These are phyloP conservation scores for Amylostereum chailletii DNA, from an alignment of 1,284 basidiomycete species.

Conservation along the genomic window DNA sequence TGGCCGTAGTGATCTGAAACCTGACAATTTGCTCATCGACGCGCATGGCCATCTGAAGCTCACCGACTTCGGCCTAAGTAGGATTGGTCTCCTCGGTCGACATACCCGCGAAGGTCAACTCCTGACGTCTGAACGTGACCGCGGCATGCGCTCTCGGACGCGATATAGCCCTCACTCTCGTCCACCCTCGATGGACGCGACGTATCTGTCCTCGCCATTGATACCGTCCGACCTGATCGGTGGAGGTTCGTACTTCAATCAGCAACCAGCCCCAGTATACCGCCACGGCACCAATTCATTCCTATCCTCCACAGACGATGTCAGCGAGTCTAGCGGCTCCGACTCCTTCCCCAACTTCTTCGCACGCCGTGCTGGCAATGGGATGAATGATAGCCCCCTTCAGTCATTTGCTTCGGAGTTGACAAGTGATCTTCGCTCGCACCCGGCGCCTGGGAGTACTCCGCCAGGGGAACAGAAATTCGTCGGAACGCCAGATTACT, in stretches of 20 bases:
- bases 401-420: constrained; percentile 77
- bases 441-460: constrained; percentile 50
- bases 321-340: constrained; percentile 80
- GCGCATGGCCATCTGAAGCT: constrained; percentile 93
- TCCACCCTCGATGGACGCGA: constrained; percentile 78
- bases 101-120: constrained; percentile 78
- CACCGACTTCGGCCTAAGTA: constrained; percentile 95
- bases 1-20: constrained; percentile 82
- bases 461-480: constrained; percentile 85
- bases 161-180: constrained; percentile 63
- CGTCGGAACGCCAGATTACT: constrained; percentile 95
- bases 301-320: constrained; percentile 65
- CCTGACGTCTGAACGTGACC: constrained; percentile 26
- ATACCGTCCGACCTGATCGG: constrained; percentile 45
- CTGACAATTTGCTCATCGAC: constrained; percentile 96
- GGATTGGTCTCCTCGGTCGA: constrained; percentile 94
- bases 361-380: constrained; percentile 27
- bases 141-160: constrained; percentile 36
- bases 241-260: constrained; percentile 77
- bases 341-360: constrained; percentile 62
- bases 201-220: constrained; percentile 67
- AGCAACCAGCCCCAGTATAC: constrained; percentile 47
- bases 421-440: constrained; percentile 70
- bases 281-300: constrained; percentile 57
- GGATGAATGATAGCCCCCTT: constrained; percentile 63